Evolutionary conservation across 192 early-diverging fungal species (phyloP), one percentile per base, ranked within the genome.

Genomic region (Spizellomyces punctatus): DNA sequence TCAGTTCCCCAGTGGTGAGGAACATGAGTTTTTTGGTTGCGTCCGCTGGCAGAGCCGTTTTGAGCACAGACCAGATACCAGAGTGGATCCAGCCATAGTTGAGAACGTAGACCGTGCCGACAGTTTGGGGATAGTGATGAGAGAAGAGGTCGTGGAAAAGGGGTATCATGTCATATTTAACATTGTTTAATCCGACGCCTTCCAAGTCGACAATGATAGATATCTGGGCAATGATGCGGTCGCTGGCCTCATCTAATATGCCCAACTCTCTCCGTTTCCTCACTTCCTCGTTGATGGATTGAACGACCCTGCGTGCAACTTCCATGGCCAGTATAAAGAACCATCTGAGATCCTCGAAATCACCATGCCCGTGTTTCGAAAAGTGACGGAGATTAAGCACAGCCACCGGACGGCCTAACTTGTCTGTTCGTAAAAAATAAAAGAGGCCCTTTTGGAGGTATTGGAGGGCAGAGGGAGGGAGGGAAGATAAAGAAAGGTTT

Each of bases 31-130:
- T 76, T 41, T 71, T 66, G 62, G 73, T 76, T 7, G 81, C 81
- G 46, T 82, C 81, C 7, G 73, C 74, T 5, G 84, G 67, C 4
- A 86, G 73, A 4, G 68, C 67, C 9, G 75, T 43, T 65, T 79
- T 79, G 17, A 86, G 41, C 6, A 86, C 56, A 41, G 69, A 69
- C 85, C 85, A 86, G 2, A 86, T 76, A 3, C 85, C 85, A 9
- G 81, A 64, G 68, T 86, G 85, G 19, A 86, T 27, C 85, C 85
- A 86, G 16, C 85, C 85, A 59, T 84, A 86, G 70, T 86, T 86
- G 60, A 86, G 76, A 2, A 86, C 82, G 66, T 77, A 81, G 21
- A 82, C 74, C 6, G 76, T 76, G 17, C 83, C 83, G 43, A 85
- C 64, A 2, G 82, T 63, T 62, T 79, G 73, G 10, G 83, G 83